A percentile compares a stretch with the other conserved stretches of the same genome.
These are phyloP conservation scores for Chlorella sp. DNA, from an alignment of 139 green algal genomes.

Conservation along the genomic window DNA sequence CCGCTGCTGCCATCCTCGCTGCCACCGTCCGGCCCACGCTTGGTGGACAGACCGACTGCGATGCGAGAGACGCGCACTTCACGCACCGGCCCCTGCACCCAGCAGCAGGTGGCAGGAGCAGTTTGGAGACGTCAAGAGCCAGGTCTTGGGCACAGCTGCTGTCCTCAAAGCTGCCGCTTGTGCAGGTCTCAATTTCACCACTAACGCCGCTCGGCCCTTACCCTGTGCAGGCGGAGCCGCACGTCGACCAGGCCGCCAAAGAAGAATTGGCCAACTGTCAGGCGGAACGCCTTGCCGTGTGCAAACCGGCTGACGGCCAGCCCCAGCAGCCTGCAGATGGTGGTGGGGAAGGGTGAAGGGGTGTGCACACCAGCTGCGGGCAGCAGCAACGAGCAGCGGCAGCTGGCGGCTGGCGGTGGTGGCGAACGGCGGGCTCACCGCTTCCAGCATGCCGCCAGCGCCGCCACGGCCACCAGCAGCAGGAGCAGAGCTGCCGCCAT, in stretches of 20 bases:
- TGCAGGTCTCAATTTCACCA: no score
- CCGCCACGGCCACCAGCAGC: no score
- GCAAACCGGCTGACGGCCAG: constrained; percentile 24
- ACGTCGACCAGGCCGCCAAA: constrained; percentile 22
- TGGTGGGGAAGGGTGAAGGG: neutral
- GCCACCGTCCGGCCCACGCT: neutral
- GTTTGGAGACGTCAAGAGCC: no score
- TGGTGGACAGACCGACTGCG: neutral
- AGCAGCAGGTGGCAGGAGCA: no score
- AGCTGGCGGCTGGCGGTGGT: no score
- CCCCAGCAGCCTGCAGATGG: constrained; percentile 1
- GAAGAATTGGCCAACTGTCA: constrained; percentile 17
- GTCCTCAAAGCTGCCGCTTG: no score
- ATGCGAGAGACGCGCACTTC: constrained; percentile 1
- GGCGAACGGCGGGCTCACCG: no score
- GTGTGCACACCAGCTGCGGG: no score
- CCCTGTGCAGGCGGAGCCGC: constrained; percentile 17
- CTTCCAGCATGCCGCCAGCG: no score
- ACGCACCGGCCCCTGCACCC: constrained; percentile 24
- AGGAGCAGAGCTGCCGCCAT: no score
- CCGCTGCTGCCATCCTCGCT: neutral
- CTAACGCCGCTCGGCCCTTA: neutral
- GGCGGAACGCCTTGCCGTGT: constrained; percentile 15
- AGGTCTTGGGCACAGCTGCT: no score
- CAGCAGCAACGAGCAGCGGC: no score